Percentiles rank a stretch among this genome's conserved stretches.
phyloP scores from a whole-genome alignment of 441 rosid genomes.

The Corymbia citriodora region DNA sequence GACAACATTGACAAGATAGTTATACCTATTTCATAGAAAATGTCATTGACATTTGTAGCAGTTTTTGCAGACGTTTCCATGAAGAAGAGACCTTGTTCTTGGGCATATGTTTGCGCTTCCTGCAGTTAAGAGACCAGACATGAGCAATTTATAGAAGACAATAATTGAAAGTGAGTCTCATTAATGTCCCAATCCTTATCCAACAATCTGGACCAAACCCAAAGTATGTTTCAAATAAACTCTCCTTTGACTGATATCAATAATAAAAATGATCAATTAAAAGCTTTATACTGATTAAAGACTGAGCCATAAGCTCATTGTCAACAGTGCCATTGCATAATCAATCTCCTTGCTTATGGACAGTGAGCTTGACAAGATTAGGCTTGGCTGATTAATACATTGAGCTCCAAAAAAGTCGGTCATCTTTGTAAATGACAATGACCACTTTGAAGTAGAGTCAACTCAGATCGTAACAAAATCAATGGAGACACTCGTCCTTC shows the following conservation, averaged over 20 bases:
- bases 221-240: not conserved
- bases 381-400: not conserved
- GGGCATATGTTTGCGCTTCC: constrained; percentile 91
- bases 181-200: not conserved
- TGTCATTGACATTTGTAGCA: constrained; percentile 80
- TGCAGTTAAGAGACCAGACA: constrained; percentile 18
- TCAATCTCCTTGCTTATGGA: not conserved
- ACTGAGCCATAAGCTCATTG: not conserved
- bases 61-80: constrained; percentile 98
- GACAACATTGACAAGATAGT: not conserved
- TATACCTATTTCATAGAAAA: constrained; percentile 87
- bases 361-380: not conserved
- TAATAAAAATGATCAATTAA: not conserved
- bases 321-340: not conserved
- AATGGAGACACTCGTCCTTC: not conserved
- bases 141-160: not conserved
- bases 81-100: constrained; percentile 91
- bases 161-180: not conserved
- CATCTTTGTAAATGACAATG: not conserved
- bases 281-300: not conserved
- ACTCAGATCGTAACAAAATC: not conserved
- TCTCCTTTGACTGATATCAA: not conserved
- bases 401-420: not conserved
- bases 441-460: not conserved
- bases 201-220: not conserved